phyloP scores from a whole-genome alignment of 2,329 filamentous ascomycete genomes.

The Neodidymelliopsis sp. region DNA sequence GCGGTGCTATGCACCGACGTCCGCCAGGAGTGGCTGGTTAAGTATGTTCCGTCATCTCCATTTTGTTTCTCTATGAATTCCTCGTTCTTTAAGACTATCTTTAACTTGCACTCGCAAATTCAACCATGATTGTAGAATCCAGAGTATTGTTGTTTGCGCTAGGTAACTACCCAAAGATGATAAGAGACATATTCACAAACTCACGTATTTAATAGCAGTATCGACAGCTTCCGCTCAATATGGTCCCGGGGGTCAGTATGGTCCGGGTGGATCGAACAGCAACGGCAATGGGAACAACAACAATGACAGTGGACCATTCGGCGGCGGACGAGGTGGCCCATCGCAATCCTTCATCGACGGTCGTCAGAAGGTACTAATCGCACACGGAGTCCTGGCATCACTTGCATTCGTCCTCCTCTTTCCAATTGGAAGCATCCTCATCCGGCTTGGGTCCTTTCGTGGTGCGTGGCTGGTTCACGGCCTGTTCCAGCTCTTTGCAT shows the following conservation, averaged over 20 bases:
- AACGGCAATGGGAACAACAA: slow-evolving; percentile 8
- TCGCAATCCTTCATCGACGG: slow-evolving; percentile 19
- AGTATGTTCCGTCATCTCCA: not conserved
- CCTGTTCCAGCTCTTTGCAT: slow-evolving; percentile 57
- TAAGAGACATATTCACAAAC: not conserved
- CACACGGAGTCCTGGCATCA: slow-evolving; percentile 53
- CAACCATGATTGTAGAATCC: slow-evolving; percentile 18
- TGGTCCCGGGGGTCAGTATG: slow-evolving; percentile 15
- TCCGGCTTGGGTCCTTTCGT: slow-evolving; percentile 51
- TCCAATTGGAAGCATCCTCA: slow-evolving; percentile 53
- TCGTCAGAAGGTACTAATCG: slow-evolving; percentile 41
- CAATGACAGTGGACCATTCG: slow-evolving; percentile 3
- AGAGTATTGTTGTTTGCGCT: slow-evolving; percentile 20
- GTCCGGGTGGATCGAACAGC: slow-evolving; percentile 1
- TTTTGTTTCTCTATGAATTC: too few species aligned
- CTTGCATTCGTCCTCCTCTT: slow-evolving; percentile 56
- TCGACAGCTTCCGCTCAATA: slow-evolving; percentile 26
- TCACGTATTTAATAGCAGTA: slow-evolving; percentile 17
- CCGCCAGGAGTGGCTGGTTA: slow-evolving; percentile 2
- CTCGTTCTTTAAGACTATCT: not conserved
- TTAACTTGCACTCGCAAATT: not conserved
- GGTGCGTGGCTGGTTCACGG: slow-evolving; percentile 54
- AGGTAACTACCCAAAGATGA: slow-evolving; percentile 10
- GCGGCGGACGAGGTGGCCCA: slow-evolving; percentile 7
- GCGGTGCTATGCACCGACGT: slow-evolving; percentile 4